phyloP scores from a whole-genome alignment of 495 filamentous ascomycete species.

The Aspergillus nanangensis region DNA sequence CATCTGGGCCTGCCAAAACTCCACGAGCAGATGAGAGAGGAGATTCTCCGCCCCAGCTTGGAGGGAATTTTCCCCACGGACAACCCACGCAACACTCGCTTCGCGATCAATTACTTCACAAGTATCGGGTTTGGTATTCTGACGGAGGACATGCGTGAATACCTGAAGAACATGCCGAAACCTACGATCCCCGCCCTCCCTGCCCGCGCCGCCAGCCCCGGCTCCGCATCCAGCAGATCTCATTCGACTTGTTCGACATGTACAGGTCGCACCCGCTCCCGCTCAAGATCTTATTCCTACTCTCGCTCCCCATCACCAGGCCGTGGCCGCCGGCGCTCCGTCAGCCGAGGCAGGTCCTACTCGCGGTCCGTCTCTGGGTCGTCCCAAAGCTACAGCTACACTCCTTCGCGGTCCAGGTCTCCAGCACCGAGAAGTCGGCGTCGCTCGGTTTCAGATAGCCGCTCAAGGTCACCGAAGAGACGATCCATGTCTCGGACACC shows the following conservation, averaged over 20 bases:
- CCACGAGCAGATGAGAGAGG: constrained; percentile 69
- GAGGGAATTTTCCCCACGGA: constrained; percentile 85
- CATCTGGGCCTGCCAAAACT: constrained; percentile 79
- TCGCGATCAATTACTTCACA: constrained; percentile 99
- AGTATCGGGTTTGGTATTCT: constrained; percentile 91
- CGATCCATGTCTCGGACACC: constrained; percentile 25
- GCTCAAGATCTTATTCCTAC: constrained; percentile 35
- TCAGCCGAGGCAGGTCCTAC: constrained; percentile 30
- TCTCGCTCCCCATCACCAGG: constrained; percentile 34
- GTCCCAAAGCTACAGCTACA: constrained; percentile 36
- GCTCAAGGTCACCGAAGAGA: constrained; percentile 24
- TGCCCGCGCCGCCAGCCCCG: constrained; percentile 46
- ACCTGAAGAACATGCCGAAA: constrained; percentile 79
- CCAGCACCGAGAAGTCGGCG: constrained; percentile 19
- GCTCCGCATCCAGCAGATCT: constrained; percentile 58
- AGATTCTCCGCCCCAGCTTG: constrained; percentile 71
- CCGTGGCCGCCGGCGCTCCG: constrained; percentile 22
- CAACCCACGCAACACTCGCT: constrained; percentile 83
- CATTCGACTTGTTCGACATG: constrained; percentile 52
- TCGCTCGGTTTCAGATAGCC: constrained; percentile 31
- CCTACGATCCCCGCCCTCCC: constrained; percentile 66
- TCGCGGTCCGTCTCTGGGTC: constrained; percentile 33
- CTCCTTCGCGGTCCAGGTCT: constrained; percentile 32
- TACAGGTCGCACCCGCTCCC: constrained; percentile 31
- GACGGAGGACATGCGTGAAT: constrained; percentile 92